phyloP scores from a whole-genome alignment of 202 grass and related monocot species.

The Alloteropsis angusta region DNA sequence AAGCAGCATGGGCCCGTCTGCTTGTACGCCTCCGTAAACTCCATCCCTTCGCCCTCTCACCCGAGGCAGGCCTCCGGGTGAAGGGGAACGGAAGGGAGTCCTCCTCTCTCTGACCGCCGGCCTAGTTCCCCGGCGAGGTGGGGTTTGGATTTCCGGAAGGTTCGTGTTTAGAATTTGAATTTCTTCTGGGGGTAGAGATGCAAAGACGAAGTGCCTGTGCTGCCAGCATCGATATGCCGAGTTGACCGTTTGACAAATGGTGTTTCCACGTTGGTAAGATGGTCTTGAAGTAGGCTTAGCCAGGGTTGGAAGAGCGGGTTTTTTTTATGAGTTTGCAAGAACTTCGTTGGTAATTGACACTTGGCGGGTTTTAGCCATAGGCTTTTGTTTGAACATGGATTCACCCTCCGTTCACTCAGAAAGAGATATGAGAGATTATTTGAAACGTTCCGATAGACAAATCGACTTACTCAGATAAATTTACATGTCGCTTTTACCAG shows the following conservation, averaged over 20 bases:
- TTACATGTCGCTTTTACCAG: no score
- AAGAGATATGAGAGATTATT: no score
- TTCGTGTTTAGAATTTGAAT: conserved; percentile 27
- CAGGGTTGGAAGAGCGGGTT: no score
- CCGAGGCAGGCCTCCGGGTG: neutral
- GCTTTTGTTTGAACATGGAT: no score
- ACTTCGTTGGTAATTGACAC: no score
- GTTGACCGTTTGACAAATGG: neutral
- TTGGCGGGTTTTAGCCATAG: no score
- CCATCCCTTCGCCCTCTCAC: conserved; percentile 34
- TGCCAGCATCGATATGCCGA: no score
- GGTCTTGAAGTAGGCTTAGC: no score
- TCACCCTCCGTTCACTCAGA: no score
- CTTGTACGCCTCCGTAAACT: conserved; percentile 83
- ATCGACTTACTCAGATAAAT: no score
- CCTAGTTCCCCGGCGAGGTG: conserved; percentile 23
- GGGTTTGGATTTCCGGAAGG: neutral
- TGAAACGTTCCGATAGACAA: no score
- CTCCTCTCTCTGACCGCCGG: neutral
- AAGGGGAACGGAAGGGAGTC: neutral
- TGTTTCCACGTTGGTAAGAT: neutral
- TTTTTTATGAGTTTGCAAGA: no score
- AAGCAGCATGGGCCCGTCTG: conserved; percentile 83
- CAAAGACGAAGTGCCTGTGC: neutral
- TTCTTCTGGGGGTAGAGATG: neutral